phyloP scores from a whole-genome alignment of 78 protist species.

The Dictyostelium purpureum region DNA sequence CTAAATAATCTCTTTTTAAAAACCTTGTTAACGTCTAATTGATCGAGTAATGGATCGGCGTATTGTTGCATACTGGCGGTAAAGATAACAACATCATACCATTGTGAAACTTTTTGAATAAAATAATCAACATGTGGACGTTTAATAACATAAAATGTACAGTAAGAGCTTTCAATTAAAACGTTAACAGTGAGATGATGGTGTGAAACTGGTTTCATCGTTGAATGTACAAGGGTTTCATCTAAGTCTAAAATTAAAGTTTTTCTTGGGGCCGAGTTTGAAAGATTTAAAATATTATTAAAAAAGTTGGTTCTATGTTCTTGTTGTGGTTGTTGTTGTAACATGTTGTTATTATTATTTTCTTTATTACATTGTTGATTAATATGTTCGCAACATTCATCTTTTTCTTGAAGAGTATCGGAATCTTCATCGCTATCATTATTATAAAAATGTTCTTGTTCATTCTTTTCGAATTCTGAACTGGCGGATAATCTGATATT shows the following conservation, averaged over 20 bases:
- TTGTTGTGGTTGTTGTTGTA: slow-evolving; percentile 28
- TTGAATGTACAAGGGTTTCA: slow-evolving; percentile 91
- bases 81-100: slow-evolving; percentile 89
- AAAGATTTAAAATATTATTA: background rate
- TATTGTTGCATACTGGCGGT: slow-evolving; percentile 88
- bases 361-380: background rate
- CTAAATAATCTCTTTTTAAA: slow-evolving; percentile 59
- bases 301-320: background rate
- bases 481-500: background rate
- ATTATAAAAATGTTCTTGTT: no score
- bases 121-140: slow-evolving; percentile 88
- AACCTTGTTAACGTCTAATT: slow-evolving; percentile 59
- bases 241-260: slow-evolving; percentile 90
- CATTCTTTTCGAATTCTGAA: background rate
- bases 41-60: slow-evolving; percentile 87
- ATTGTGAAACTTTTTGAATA: slow-evolving; percentile 77
- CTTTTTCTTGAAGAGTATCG: background rate
- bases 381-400: background rate
- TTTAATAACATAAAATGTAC: slow-evolving; percentile 85
- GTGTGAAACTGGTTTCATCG: slow-evolving; percentile 60
- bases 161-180: slow-evolving; percentile 55
- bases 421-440: background rate
- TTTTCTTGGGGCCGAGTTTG: slow-evolving; percentile 55
- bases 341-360: background rate
- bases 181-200: slow-evolving; percentile 75